These are phyloP conservation scores for Thielaviopsis ethacetica DNA, from an alignment of 2,329 filamentous ascomycete species.

Conservation along the genomic window DNA sequence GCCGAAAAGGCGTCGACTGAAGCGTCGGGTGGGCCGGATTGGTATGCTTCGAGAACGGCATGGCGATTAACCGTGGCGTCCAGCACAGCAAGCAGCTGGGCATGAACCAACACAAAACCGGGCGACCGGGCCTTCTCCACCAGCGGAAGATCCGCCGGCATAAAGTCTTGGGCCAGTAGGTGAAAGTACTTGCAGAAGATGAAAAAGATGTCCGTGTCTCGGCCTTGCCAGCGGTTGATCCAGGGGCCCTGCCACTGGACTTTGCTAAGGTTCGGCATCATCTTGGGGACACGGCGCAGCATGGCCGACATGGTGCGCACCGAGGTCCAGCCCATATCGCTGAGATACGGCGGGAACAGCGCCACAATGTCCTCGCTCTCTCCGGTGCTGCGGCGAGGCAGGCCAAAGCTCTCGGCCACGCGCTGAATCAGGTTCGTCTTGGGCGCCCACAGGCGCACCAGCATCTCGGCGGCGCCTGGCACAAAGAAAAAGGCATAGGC, in stretches of 20 bases:
- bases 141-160: slow-evolving; percentile 37
- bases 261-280: slow-evolving; percentile 51
- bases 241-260: slow-evolving; percentile 78
- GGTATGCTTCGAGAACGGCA: slow-evolving; percentile 31
- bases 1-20: slow-evolving; percentile 50
- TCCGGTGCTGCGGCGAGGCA: slow-evolving; percentile 36
- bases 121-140: slow-evolving; percentile 49
- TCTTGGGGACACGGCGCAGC: slow-evolving; percentile 47
- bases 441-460: slow-evolving; percentile 67
- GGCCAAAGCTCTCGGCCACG: slow-evolving; percentile 50
- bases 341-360: slow-evolving; percentile 52
- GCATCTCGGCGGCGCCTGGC: slow-evolving; percentile 66
- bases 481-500: slow-evolving; percentile 92
- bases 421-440: slow-evolving; percentile 53
- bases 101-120: slow-evolving; percentile 64
- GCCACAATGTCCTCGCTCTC: slow-evolving; percentile 50
- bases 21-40: slow-evolving; percentile 27
- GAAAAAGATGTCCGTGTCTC: slow-evolving; percentile 79
- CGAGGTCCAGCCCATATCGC: slow-evolving; percentile 39
- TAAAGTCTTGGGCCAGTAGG: slow-evolving; percentile 58
- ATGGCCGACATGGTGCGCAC: slow-evolving; percentile 31
- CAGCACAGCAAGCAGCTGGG: slow-evolving; percentile 62
- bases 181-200: slow-evolving; percentile 84
- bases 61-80: slow-evolving; percentile 75
- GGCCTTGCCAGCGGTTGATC: slow-evolving; percentile 71